phyloP scores from a whole-genome alignment of 2,329 filamentous ascomycete genomes.

The Tolypocladium ovalisporum region DNA sequence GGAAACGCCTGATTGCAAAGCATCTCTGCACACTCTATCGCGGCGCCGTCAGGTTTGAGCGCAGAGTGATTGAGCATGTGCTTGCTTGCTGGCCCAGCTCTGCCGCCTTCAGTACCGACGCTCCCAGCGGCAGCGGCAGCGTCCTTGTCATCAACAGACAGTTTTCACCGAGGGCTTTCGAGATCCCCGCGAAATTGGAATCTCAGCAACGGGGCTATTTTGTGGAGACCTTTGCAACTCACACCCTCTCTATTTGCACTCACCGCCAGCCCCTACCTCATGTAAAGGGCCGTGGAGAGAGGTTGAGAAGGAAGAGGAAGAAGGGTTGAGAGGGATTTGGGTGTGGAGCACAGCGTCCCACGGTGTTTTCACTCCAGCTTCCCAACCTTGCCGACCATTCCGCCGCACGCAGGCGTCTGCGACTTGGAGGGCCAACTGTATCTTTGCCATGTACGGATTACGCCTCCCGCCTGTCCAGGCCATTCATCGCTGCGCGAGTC shows the following conservation, averaged over 20 bases:
- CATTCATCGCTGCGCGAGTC: not conserved
- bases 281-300: too few relatives aligned
- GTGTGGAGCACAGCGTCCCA: too few relatives aligned
- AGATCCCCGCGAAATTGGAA: not conserved
- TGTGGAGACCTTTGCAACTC: not conserved
- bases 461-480: not conserved
- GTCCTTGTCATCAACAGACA: not conserved
- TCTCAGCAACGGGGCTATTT: not conserved
- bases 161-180: not conserved
- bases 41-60: not conserved
- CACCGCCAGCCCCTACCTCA: not conserved
- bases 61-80: not conserved
- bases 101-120: too few relatives aligned
- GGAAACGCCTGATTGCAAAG: not conserved
- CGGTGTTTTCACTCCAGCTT: not conserved
- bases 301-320: too few relatives aligned
- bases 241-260: not conserved
- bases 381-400: not conserved
- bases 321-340: too few relatives aligned
- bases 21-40: too few relatives aligned
- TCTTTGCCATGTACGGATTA: not conserved
- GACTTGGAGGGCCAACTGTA: too few relatives aligned
- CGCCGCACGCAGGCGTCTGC: too few relatives aligned
- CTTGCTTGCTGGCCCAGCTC: not conserved
- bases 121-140: too few relatives aligned